phyloP scores from a whole-genome alignment of 441 rosid genomes.

The Cnidoscolus chayamansa region DNA sequence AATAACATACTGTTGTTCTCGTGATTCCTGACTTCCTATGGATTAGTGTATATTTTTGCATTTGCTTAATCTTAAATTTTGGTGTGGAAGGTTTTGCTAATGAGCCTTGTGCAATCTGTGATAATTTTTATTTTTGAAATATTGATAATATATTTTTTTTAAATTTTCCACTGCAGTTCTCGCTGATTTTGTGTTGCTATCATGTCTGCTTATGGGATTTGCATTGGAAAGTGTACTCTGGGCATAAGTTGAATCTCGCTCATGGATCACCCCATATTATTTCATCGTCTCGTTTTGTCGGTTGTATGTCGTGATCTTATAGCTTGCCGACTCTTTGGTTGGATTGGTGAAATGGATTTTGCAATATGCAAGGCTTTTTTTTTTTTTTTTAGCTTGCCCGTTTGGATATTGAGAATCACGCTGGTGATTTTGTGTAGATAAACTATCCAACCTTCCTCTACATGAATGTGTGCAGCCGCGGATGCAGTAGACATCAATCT shows the following conservation, averaged over 20 bases:
- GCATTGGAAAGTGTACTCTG: constrained; percentile 7
- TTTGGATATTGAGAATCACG: too few relatives aligned
- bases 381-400: too few relatives aligned
- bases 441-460: too few relatives aligned
- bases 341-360: not conserved
- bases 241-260: not conserved
- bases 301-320: not conserved
- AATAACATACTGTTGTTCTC: not conserved
- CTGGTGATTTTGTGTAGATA: too few relatives aligned
- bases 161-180: constrained; percentile 27
- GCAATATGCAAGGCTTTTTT: too few relatives aligned
- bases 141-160: not conserved
- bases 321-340: too few relatives aligned
- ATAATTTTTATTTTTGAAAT: not conserved
- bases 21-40: not conserved
- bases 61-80: not conserved
- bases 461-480: too few relatives aligned
- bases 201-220: not conserved
- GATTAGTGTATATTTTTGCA: not conserved
- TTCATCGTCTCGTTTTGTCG: not conserved
- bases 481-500: too few relatives aligned
- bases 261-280: not conserved
- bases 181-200: constrained; percentile 13
- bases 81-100: not conserved
- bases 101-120: not conserved